Conservation (phyloP, 2,329 filamentous ascomycete species). For the Trichoderma oligosporum region DNA sequence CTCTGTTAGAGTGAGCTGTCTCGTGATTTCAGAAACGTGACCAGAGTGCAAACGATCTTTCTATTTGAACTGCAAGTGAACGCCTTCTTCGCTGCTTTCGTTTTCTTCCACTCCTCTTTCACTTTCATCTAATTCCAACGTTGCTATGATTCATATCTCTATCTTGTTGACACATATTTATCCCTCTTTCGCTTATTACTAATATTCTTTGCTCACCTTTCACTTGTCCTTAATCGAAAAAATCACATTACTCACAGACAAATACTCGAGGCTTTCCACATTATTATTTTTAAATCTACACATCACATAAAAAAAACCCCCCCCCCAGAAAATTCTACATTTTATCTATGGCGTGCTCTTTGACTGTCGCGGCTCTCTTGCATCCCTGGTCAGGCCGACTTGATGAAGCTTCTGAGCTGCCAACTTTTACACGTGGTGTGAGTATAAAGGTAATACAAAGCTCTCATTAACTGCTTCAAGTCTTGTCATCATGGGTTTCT, state of each 20-base stretch:
- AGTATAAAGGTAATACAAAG: not conserved
- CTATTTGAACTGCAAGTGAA: not conserved
- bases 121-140: not conserved
- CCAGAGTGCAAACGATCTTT: not conserved
- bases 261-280: not conserved
- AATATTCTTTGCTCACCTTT: not conserved
- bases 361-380: conserved; percentile 1
- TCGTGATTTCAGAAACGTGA: not conserved
- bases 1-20: not conserved
- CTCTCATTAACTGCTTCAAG: not conserved
- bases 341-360: not conserved
- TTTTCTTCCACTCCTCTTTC: not conserved
- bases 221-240: not conserved
- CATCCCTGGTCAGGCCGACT: conserved; percentile 6
- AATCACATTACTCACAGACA: not conserved
- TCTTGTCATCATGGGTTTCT: no score
- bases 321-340: no score
- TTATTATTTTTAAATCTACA: not conserved
- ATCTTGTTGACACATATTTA: no score
- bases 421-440: not conserved
- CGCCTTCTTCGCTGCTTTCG: not conserved
- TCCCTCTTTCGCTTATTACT: no score
- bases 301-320: no score
- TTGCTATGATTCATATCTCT: rapidly evolving
- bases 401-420: not conserved